Evolutionary conservation across 2,329 filamentous ascomycete genomes (phyloP), one percentile per base, ranked within the genome.

Genomic region (Sclerotinia nivalis): DNA sequence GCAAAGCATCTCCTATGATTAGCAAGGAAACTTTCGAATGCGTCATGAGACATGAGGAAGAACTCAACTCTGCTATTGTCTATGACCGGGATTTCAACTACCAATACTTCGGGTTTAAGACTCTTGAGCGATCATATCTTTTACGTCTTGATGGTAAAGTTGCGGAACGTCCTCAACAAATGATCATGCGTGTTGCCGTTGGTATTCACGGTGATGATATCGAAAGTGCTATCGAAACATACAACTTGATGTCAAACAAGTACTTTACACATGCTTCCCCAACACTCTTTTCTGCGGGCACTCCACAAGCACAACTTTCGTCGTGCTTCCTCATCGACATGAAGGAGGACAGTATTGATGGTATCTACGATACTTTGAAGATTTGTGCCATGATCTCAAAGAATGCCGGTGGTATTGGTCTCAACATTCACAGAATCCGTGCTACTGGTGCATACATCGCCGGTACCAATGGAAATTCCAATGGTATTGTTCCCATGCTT

Each of bases 1-100:
- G 85, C 73, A 90, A 86, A 75, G 80, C 86, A 10, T 95, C 94
- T 65, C 95, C 96, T 70, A 99, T 99, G 96, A 98, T 99, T 79
- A 93, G 95, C 56, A 84, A 95, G 78, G 85, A 91, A 76, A 96
- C 92, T 61, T 97, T 97, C 80, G 92, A 97, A 77, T 93, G 89
- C 73, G 91, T 99, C 74, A 96, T 97, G 92, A 92, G 91, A 78
- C 93, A 99, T 82, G 93, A 93, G 77, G 96, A 97, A 69, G 96
- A 99, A 83, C 88, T 99, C 70, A 97, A 99, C 86, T 98, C 95
- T 56, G 96, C 96, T 78, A 98, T 99, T 80, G 95, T 99, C 77
- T 99, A 98, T 78, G 96, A 99, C 84, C 92, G 96, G 76, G 96
- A 99, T 81, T 99, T 99, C 88, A 97, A 98, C 88, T 99, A 99